phyloP scores from a whole-genome alignment of 2,329 filamentous ascomycete species.

The Phaeosphaeriaceae sp. region DNA sequence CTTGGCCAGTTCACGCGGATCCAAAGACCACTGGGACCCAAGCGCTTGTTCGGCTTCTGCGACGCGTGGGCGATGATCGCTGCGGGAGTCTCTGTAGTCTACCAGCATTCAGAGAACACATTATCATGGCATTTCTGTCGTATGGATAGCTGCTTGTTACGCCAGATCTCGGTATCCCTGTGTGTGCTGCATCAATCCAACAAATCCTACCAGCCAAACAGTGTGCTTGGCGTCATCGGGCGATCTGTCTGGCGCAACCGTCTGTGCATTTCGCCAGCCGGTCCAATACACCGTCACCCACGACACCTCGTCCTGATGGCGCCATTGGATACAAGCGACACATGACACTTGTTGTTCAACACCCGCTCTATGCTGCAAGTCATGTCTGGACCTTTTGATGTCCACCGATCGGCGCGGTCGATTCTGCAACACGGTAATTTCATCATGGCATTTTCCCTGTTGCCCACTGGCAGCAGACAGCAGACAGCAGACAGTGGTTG shows the following conservation, averaged over 20 bases:
- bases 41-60: slow-evolving; percentile 21
- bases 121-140: slow-evolving; percentile 24
- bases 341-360: slow-evolving; percentile 23
- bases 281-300: slow-evolving; percentile 23
- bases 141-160: slow-evolving; percentile 36
- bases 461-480: background rate
- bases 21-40: slow-evolving; percentile 28
- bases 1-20: slow-evolving; percentile 27
- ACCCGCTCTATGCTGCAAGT: slow-evolving; percentile 33
- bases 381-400: slow-evolving; percentile 26
- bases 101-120: slow-evolving; percentile 6
- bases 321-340: slow-evolving; percentile 24
- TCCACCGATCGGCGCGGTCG: slow-evolving; percentile 18
- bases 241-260: slow-evolving; percentile 32
- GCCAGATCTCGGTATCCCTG: background rate
- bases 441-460: background rate
- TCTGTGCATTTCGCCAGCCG: slow-evolving; percentile 28
- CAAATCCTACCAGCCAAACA: slow-evolving; percentile 14
- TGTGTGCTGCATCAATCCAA: background rate
- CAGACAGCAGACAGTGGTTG: background rate
- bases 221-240: slow-evolving; percentile 34
- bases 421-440: slow-evolving; percentile 22
- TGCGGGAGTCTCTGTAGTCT: no score
- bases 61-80: background rate
- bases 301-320: slow-evolving; percentile 23